Evolutionary conservation across 805 yeast genomes (phyloP).

Genomic region (Candida manassasensis): DNA sequence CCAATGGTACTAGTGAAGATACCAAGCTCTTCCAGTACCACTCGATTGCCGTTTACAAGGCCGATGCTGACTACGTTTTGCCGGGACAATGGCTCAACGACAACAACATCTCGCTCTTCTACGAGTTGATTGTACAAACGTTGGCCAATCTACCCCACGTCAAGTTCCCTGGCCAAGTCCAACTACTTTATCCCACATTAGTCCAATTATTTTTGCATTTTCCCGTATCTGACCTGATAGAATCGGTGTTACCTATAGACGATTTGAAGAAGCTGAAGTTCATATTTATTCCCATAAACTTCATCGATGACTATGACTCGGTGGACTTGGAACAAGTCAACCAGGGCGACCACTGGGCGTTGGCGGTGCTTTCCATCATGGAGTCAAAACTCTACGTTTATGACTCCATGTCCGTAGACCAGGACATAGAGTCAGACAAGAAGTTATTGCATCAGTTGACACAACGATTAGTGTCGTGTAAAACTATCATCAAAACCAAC

Average conservation of each 20-base stretch:
- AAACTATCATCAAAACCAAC: slow-evolving; percentile 18
- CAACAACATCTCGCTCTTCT: slow-evolving; percentile 59
- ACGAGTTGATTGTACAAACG: slow-evolving; percentile 39
- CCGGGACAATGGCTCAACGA: slow-evolving; percentile 76
- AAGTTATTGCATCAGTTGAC: slow-evolving; percentile 23
- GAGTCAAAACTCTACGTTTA: slow-evolving; percentile 49
- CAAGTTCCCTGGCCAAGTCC: slow-evolving; percentile 23
- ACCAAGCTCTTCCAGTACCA: slow-evolving; percentile 43
- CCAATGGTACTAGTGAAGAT: slow-evolving; percentile 7
- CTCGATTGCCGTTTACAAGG: slow-evolving; percentile 53
- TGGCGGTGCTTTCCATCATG: slow-evolving; percentile 47
- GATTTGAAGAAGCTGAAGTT: slow-evolving; percentile 35
- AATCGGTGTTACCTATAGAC: slow-evolving; percentile 23
- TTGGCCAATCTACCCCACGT: background rate
- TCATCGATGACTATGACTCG: slow-evolving; percentile 45
- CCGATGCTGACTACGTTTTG: slow-evolving; percentile 52
- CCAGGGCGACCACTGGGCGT: slow-evolving; percentile 77
- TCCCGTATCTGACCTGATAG: slow-evolving; percentile 18
- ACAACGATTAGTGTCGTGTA: slow-evolving; percentile 17
- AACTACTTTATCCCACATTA: slow-evolving; percentile 53
- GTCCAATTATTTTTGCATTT: slow-evolving; percentile 55
- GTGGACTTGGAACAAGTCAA: slow-evolving; percentile 45
- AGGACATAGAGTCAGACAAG: slow-evolving; percentile 24
- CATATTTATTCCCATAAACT: slow-evolving; percentile 66
- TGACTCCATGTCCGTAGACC: slow-evolving; percentile 53